phyloP scores from a whole-genome alignment of 2,329 filamentous ascomycete genomes.

The Hymenoscyphus infarciens region DNA sequence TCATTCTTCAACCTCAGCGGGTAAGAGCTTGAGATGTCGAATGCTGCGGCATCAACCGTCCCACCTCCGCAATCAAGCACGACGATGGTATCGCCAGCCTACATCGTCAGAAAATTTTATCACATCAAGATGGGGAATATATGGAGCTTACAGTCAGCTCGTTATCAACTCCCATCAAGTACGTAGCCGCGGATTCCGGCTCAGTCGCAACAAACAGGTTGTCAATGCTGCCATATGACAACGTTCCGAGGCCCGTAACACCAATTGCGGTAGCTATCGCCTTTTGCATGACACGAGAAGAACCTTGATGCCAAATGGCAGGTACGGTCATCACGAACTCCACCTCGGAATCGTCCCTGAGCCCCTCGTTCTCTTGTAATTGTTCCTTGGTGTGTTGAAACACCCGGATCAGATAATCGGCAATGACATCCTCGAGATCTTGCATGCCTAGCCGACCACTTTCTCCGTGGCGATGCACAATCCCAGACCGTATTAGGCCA shows the following conservation, averaged over 20 bases:
- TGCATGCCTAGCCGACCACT: background rate
- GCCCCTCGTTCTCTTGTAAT: constrained; percentile 9
- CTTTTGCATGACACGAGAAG: constrained; percentile 15
- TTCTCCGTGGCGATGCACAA: background rate
- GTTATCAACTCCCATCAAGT: constrained; percentile 23
- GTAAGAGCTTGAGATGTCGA: constrained; percentile 27
- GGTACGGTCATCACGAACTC: constrained; percentile 21
- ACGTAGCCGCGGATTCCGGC: constrained; percentile 33
- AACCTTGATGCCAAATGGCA: constrained; percentile 13
- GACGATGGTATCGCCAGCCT: constrained; percentile 27
- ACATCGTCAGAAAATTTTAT: background rate
- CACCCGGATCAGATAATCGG: background rate
- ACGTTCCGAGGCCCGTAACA: constrained; percentile 14
- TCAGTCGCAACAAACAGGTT: constrained; percentile 34
- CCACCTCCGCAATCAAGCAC: constrained; percentile 31
- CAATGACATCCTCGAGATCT: background rate
- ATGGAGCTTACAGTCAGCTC: constrained; percentile 15
- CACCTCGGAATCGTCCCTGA: constrained; percentile 11
- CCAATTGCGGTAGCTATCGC: constrained; percentile 16
- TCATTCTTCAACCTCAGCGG: constrained; percentile 22
- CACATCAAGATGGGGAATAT: background rate
- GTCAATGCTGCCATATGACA: constrained; percentile 21
- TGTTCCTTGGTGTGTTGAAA: constrained; percentile 11
- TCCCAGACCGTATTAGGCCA: background rate
- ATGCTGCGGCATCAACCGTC: constrained; percentile 32